phyloP scores from a whole-genome alignment of 352 stramenopile genomes.

The Phytophthora pisi region DNA sequence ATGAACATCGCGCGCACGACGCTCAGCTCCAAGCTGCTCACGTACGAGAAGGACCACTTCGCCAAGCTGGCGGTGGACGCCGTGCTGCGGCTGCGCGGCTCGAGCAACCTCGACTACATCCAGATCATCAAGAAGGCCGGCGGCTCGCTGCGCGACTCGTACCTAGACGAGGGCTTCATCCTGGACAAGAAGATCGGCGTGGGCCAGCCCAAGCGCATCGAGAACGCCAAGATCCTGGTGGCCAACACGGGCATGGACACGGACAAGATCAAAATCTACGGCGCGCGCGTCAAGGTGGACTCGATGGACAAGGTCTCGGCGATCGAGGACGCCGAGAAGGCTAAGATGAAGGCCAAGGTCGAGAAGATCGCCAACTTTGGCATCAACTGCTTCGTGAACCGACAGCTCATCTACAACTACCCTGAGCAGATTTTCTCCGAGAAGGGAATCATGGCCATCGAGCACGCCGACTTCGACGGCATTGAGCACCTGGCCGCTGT shows the following conservation, averaged over 20 bases:
- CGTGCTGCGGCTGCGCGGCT: constrained; percentile 96
- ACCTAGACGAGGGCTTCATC: constrained; percentile 98
- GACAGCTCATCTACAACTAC: constrained; percentile 99
- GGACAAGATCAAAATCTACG: constrained; percentile 99
- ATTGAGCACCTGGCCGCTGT: constrained; percentile 98
- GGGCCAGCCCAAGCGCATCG: constrained; percentile 95
- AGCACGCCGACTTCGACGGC: constrained; percentile 99
- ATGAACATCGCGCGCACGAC: constrained; percentile 98
- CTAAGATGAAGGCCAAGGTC: constrained; percentile 98
- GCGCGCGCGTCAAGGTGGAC: constrained; percentile 97
- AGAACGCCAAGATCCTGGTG: constrained; percentile 99
- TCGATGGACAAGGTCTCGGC: constrained; percentile 98
- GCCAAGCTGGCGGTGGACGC: constrained; percentile 95
- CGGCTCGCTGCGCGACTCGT: constrained; percentile 96
- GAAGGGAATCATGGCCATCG: constrained; percentile 98
- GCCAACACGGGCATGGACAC: constrained; percentile 99
- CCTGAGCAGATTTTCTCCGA: constrained; percentile 98
- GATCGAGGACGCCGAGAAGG: constrained; percentile 99
- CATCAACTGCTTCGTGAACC: constrained; percentile 99
- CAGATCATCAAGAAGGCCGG: constrained; percentile 99
- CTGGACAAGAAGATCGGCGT: constrained; percentile 97
- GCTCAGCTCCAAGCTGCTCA: constrained; percentile 98
- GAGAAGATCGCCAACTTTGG: constrained; percentile 98
- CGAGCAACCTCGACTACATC: constrained; percentile 98
- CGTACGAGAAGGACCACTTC: constrained; percentile 98